These are phyloP conservation scores for Leptodontidium sp. DNA, from an alignment of 2,329 filamentous ascomycete genomes.

Conservation along the genomic window DNA sequence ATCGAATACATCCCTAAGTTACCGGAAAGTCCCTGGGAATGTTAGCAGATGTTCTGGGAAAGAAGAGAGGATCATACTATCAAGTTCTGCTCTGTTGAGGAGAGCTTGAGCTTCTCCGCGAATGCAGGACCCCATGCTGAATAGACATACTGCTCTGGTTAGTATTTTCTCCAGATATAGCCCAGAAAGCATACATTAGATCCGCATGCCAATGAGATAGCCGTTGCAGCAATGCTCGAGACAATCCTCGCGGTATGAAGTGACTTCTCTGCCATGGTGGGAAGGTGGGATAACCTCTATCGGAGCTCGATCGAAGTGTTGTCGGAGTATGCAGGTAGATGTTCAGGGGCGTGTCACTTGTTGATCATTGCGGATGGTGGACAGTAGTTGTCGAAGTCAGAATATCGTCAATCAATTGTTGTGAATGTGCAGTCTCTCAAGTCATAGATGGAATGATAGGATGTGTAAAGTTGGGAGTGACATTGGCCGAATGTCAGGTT, in stretches of 20 bases:
- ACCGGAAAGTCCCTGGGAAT: constrained; percentile 68
- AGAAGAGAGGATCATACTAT: constrained; percentile 65
- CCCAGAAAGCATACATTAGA: constrained; percentile 74
- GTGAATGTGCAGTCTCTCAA: constrained; percentile 10
- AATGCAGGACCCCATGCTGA: constrained; percentile 98
- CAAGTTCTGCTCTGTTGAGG: constrained; percentile 91
- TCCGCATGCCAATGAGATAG: constrained; percentile 87
- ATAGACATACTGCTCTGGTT: constrained; percentile 81
- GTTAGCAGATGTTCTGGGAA: constrained; percentile 43
- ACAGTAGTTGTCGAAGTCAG: not conserved
- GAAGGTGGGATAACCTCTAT: constrained; percentile 29
- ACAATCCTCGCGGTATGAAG: constrained; percentile 74
- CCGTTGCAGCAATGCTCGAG: constrained; percentile 84
- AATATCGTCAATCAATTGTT: constrained; percentile 9
- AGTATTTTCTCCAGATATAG: constrained; percentile 10
- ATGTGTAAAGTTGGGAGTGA: not conserved
- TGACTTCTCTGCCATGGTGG: constrained; percentile 56
- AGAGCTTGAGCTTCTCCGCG: constrained; percentile 83
- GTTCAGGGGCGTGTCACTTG: constrained; percentile 27
- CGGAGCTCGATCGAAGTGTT: constrained; percentile 3
- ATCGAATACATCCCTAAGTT: constrained; percentile 94
- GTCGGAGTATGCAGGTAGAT: not conserved
- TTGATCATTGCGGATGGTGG: constrained; percentile 29
- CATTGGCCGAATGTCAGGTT: not conserved
- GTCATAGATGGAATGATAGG: constrained; percentile 22